phyloP scores from a whole-genome alignment of 2,329 filamentous ascomycete species.

The Colletotrichum cordylinicola region DNA sequence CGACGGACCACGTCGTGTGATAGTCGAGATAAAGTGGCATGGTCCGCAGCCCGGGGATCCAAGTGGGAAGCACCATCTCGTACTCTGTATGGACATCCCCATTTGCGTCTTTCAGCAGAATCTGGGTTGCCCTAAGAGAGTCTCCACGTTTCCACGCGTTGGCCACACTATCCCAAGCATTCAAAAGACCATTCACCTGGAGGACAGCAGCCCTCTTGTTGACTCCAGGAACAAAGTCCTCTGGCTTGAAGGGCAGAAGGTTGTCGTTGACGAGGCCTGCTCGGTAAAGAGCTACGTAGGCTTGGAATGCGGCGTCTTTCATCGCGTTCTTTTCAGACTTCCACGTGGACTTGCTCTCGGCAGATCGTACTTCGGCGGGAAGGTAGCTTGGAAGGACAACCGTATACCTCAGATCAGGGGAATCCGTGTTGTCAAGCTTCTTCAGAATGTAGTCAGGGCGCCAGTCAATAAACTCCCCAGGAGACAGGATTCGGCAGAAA shows the following conservation, averaged over 20 bases:
- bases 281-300: constrained; percentile 73
- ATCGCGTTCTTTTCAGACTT: constrained; percentile 72
- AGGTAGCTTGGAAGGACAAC: constrained; percentile 77
- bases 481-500: constrained; percentile 73
- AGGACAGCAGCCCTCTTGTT: constrained; percentile 41
- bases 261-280: constrained; percentile 79
- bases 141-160: constrained; percentile 44
- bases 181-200: constrained; percentile 42
- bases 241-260: constrained; percentile 67
- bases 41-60: constrained; percentile 40
- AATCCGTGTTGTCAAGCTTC: constrained; percentile 33
- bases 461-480: constrained; percentile 64
- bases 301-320: constrained; percentile 84
- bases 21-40: constrained; percentile 48
- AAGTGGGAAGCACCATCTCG: constrained; percentile 47
- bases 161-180: constrained; percentile 54
- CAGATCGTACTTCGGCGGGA: constrained; percentile 62
- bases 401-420: constrained; percentile 53
- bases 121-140: constrained; percentile 28
- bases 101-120: constrained; percentile 30
- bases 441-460: constrained; percentile 71
- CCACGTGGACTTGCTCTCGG: constrained; percentile 65
- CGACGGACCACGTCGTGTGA: constrained; percentile 40
- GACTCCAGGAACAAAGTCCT: constrained; percentile 42
- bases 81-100: constrained; percentile 40